Percentiles rank a stretch among this genome's conserved stretches.
These are phyloP conservation scores for Rhodamnia rubescens DNA, from an alignment of 345 rosid species.

Conservation along the genomic window DNA sequence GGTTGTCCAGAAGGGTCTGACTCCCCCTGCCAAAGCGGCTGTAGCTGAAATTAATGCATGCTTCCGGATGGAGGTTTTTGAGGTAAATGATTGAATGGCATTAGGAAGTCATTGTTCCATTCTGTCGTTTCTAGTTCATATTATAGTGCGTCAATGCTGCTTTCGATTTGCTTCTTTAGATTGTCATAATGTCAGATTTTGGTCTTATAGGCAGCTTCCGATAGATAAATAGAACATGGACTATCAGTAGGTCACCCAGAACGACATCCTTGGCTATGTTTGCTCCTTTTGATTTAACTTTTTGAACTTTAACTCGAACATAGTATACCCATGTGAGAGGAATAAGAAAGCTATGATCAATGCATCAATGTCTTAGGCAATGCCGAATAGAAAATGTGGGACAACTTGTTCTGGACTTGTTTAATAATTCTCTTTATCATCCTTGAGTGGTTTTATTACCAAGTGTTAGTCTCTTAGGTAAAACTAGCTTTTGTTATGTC, in stretches of 20 bases:
- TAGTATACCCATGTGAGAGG: not conserved
- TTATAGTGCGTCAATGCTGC: not conserved
- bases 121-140: not conserved
- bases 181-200: not conserved
- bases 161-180: not conserved
- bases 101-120: not conserved
- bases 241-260: not conserved
- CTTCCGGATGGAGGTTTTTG: conserved; percentile 36
- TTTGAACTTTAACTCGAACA: not conserved
- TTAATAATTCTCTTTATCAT: not conserved
- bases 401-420: not conserved
- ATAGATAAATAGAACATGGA: not conserved
- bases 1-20: conserved; percentile 29
- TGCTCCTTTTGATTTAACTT: not conserved
- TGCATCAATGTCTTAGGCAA: not conserved
- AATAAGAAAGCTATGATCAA: not conserved
- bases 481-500: not conserved
- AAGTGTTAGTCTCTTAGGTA: not conserved
- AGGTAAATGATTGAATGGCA: conserved; percentile 11
- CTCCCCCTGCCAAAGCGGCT: conserved; percentile 26
- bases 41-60: conserved; percentile 19
- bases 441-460: not conserved
- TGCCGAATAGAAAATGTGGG: not conserved
- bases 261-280: not conserved
- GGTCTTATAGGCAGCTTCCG: not conserved